These are phyloP conservation scores for Bathelium albidoporum DNA, from an alignment of 495 filamentous ascomycete species.

Conservation along the genomic window DNA sequence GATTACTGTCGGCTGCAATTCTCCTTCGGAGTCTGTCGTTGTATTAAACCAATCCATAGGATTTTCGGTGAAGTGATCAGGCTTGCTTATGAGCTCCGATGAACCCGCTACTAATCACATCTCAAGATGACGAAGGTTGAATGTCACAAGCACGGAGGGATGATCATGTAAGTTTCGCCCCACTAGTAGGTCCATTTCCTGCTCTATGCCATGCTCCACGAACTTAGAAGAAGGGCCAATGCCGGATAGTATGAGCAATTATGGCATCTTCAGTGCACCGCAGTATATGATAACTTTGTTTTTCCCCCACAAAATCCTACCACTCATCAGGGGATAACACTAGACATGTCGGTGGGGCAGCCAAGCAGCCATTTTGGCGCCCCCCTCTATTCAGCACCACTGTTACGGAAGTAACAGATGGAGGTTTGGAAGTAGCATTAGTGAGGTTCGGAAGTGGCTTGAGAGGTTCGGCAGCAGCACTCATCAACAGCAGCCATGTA, in stretches of 20 bases:
- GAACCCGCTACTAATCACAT: background rate
- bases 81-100: background rate
- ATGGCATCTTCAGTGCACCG: slow-evolving; percentile 18
- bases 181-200: background rate
- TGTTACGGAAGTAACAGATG: too few relatives aligned
- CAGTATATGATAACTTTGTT: slow-evolving; percentile 19
- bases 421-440: too few relatives aligned
- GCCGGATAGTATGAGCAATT: slow-evolving; percentile 24
- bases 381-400: too few relatives aligned
- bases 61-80: background rate
- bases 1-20: too few relatives aligned
- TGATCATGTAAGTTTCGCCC: slow-evolving; percentile 18
- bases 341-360: too few relatives aligned
- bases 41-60: background rate
- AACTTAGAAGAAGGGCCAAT: slow-evolving; percentile 12
- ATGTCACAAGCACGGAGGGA: slow-evolving; percentile 1
- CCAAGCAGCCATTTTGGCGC: too few relatives aligned
- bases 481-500: too few relatives aligned
- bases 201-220: background rate
- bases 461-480: too few relatives aligned
- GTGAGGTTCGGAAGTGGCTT: too few relatives aligned
- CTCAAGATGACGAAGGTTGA: background rate
- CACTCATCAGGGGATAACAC: too few relatives aligned
- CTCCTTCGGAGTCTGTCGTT: too few relatives aligned
- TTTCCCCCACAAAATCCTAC: slow-evolving; percentile 14